Evolutionary conservation across 441 rosid genomes (phyloP), one percentile per base, ranked within the genome.

Genomic region (Erodium moschatum): DNA sequence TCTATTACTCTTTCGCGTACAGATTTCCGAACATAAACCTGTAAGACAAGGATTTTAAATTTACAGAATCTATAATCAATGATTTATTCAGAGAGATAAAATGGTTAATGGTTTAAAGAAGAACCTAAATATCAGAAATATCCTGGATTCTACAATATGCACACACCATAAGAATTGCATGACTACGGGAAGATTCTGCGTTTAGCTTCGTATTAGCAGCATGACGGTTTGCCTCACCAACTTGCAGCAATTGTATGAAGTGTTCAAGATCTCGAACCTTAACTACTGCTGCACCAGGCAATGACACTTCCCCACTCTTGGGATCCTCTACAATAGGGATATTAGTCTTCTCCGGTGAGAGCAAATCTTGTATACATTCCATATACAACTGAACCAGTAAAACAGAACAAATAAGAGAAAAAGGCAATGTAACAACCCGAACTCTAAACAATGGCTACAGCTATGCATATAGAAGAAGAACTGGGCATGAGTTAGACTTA

Each of bases 311-410:
- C 67, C 99, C 98, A 60, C 82, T 85, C 82, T 92, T 95, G 1
- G 92, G 96, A 70, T 95, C 99, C 76, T 95, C 98, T 68, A 85
- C 84, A 19, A 92, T 90, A 46, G 94, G 84, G 70, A 95, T 95
- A 70, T 87, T 92, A 76, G 87, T 93, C 69, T 86, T 95, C 33
- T 86, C 52, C 50, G 98, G 96, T 84, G 89, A 86, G 67, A 95
- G 96, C 69, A 95, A 98, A 82, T 95, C 99, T 78, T 92, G 97
- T 72, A 92, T 85, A 8, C 93, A 86, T 85, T 95, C 99, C 98
- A 95, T 92, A 75, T 95, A 95, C 67, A 92, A 89, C 99, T 92
- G 87, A 79, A 81, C 13, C 68, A 70, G 24, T 66, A 31, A 72
- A 76, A 74, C 58, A 31, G 67, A 63, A 56, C 70, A 70, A 27